Conservation (phyloP, 805 yeast genomes). For the Wickerhamomyces tratensis region DNA sequence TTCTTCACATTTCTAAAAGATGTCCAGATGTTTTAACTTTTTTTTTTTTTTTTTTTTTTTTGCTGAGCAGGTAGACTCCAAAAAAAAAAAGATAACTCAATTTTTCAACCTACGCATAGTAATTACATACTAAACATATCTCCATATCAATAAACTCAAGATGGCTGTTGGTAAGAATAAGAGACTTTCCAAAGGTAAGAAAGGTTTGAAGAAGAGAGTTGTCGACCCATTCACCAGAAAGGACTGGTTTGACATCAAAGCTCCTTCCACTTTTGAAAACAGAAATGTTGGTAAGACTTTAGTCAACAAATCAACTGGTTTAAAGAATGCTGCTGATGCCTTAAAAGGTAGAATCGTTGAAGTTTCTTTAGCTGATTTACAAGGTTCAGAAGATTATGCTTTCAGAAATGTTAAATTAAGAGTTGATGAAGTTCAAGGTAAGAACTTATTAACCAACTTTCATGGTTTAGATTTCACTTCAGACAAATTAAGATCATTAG, state of each 20-base stretch:
- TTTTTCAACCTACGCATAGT: neutral
- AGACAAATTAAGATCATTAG: conserved; percentile 95
- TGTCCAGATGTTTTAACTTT: neutral
- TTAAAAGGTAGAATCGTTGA: conserved; percentile 97
- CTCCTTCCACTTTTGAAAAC: conserved; percentile 97
- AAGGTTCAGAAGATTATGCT: conserved; percentile 98
- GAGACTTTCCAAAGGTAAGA: conserved; percentile 81
- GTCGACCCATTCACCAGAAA: conserved; percentile 99
- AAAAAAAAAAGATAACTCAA: neutral
- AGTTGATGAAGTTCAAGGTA: conserved; percentile 98
- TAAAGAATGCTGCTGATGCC: conserved; percentile 96
- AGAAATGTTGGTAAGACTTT: conserved; percentile 98
- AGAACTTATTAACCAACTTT: conserved; percentile 98
- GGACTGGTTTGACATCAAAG: conserved; percentile 98
- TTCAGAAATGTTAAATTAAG: conserved; percentile 96
- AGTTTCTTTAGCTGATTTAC: conserved; percentile 93
- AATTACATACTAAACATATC: neutral
- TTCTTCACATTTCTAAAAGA: neutral
- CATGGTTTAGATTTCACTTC: conserved; percentile 98
- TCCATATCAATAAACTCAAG: conserved; percentile 5
- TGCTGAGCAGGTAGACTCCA: neutral
- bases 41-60: no score
- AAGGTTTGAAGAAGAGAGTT: conserved; percentile 98
- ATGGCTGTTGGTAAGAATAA: conserved; percentile 88
- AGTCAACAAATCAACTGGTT: conserved; percentile 97